Conservation (phyloP, 768 basidiomycete genomes). For the Rhizopogon roseolus region DNA sequence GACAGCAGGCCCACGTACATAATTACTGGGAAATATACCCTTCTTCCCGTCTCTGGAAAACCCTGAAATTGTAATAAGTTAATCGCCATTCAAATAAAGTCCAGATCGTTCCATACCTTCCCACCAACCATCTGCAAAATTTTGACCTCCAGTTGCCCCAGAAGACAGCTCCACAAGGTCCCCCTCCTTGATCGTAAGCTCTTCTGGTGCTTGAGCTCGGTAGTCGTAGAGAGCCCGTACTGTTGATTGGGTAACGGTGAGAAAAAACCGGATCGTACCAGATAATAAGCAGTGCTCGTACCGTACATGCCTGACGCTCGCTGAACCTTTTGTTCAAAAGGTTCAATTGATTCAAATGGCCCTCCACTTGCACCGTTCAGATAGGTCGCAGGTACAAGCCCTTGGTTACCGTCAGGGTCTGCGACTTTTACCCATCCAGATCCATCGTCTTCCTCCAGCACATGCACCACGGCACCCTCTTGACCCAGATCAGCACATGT, state of each 20-base stretch:
- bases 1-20: constrained; percentile 48
- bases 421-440: constrained; percentile 83
- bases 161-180: constrained; percentile 60
- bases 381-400: constrained; percentile 85
- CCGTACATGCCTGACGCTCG: constrained; percentile 46
- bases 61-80: constrained; percentile 39
- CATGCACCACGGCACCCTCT: constrained; percentile 62
- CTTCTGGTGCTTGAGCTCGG: constrained; percentile 65
- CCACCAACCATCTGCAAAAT: constrained; percentile 82
- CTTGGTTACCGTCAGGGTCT: constrained; percentile 52
- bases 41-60: constrained; percentile 53
- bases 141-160: constrained; percentile 54
- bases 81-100: constrained; percentile 17
- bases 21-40: constrained; percentile 87
- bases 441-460: constrained; percentile 79
- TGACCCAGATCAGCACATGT: constrained; percentile 12
- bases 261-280: not conserved
- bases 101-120: constrained; percentile 51
- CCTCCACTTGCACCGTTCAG: constrained; percentile 38
- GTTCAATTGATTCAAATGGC: constrained; percentile 1
- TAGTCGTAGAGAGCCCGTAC: constrained; percentile 85
- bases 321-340: constrained; percentile 12
- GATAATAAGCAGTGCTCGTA: constrained; percentile 25
- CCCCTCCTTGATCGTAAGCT: constrained; percentile 58
- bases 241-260: constrained; percentile 22